Evolutionary conservation across 192 early-diverging fungal genomes (phyloP), one percentile per base, ranked within the genome.

Genomic region (Entomortierella parvispora): DNA sequence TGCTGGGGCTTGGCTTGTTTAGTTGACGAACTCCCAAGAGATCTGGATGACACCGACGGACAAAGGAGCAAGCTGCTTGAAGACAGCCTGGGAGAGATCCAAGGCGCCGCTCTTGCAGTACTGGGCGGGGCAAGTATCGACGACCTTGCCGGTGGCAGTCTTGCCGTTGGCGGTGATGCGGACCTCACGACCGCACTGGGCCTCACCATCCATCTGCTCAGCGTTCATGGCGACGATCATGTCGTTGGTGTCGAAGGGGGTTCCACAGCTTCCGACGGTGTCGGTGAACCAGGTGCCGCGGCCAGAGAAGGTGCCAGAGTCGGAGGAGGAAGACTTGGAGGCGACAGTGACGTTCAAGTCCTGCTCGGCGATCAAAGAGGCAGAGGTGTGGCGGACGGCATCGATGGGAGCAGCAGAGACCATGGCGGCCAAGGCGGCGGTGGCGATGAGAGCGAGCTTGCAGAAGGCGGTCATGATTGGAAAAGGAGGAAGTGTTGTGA

Each of bases 151-250:
- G 2, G 37, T 22, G 17, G 64, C 70, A 26, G 66, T 49, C 54
- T 71, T 74, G 26, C 72, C 74, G 5, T 52, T 55, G 64, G 58
- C 40, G 3, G 59, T 62, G 53, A 83, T 80, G 22, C 32, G 28
- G 34, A 82, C 78, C 17, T 58, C 48, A 33, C 68, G 54, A 43
- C 74, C 71, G 67, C 84, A 86, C n/a, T 77, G 65, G 20, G 69
- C 44, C 32, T 61, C 68, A 31, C 68, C 66, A 40, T 56, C 79
- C 65, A 83, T 80, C 26, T 81, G 76, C 6, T 54, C 58, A 1
- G 56, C 68, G 56, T 81, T 84, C 64, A 85, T 66, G 53, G 83
- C 83, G 42, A 80, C 78, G 37, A 85, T 85, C 70, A 69, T 32
- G 43, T 75, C 75, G n/a, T 74, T 56, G 40, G 81, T 80, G 33